Base-by-base conservation (phyloP, 2,329 filamentous ascomycete genomes). In the Scortechinia acanthostroma region DNA sequence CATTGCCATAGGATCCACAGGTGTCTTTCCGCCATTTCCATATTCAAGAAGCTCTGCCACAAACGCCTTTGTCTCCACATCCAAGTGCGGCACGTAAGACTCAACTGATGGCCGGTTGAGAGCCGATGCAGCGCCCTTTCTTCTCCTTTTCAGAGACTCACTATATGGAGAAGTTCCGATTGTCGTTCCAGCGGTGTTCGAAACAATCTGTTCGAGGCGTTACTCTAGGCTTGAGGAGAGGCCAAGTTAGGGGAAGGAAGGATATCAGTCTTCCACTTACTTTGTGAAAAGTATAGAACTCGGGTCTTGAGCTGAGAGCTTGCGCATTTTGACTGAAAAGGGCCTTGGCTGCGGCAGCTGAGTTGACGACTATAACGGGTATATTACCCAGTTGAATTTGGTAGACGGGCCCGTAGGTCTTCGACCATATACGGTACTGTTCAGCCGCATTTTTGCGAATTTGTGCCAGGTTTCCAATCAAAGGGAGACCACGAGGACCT, bases 111-210 rank as follows among this genome's bases (percentile, higher is more conserved):
- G 79, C 42, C 80, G 76, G 57, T 85, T 85, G 16, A 85, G 64
- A 1, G 81, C 80, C 3, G 77, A 76, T 0, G 80, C 80, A 1
- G 80, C 80, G 15, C 77, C 80, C 57, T 85, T 85, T 47, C 80
- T 69, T 23, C 80, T 67, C 3, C 78, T 67, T 57, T 84, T 85
- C 21, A 84, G 60, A 0, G 74, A 80, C 3, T 85, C 80, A 45
- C 73, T 79, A 55, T 81, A 86, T 0, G 81, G 81, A 1, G 77
- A 80, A 0, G 81, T 86, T 1, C 81, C 81, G 46, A 86, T 84
- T 0, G 81, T 86, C 1, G 80, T 84, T 4, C 80, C 80, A 1
- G 79, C 74, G 0, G 80, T 84, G 37, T 81, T 77, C 2, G 77
- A 81, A 2, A 83, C 66, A 2, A 83, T 73, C 74, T 79, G 42